A percentile compares a stretch with the other conserved stretches of the same genome.
phyloP scores from a whole-genome alignment of 805 yeast genomes.

The Barnettozyma sp. region DNA sequence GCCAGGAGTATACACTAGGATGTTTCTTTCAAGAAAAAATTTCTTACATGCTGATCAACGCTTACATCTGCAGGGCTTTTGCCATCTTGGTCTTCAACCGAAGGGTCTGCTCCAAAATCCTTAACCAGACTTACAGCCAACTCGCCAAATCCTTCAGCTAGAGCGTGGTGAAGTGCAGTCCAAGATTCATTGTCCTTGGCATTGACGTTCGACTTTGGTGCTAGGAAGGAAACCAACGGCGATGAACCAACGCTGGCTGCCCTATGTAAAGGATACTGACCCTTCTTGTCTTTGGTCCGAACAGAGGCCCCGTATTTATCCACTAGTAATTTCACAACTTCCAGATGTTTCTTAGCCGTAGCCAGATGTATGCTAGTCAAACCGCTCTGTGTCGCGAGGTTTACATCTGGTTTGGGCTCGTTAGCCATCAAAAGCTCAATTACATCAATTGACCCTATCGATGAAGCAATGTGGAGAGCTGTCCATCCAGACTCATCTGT shows the following conservation, averaged over 20 bases:
- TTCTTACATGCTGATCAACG: slow-evolving; percentile 41
- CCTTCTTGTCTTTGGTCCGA: slow-evolving; percentile 58
- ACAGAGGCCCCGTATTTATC: slow-evolving; percentile 46
- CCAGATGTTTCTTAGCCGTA: slow-evolving; percentile 56
- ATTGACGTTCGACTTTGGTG: slow-evolving; percentile 54
- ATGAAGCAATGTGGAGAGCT: slow-evolving; percentile 74
- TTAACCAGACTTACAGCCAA: slow-evolving; percentile 52
- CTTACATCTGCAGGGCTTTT: slow-evolving; percentile 48
- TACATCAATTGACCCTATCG: slow-evolving; percentile 58
- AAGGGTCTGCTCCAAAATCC: slow-evolving; percentile 59
- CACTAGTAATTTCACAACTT: slow-evolving; percentile 48
- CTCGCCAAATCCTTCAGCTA: slow-evolving; percentile 85
- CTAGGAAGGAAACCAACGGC: slow-evolving; percentile 48
- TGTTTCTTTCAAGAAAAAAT: slow-evolving; percentile 4
- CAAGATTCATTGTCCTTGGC: slow-evolving; percentile 66
- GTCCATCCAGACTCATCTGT: slow-evolving; percentile 83
- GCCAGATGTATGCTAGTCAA: slow-evolving; percentile 74
- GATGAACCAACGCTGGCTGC: slow-evolving; percentile 75
- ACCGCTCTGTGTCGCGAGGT: slow-evolving; percentile 58
- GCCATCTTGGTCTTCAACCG: slow-evolving; percentile 42
- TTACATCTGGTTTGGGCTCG: slow-evolving; percentile 51
- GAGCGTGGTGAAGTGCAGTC: slow-evolving; percentile 85
- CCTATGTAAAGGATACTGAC: slow-evolving; percentile 66
- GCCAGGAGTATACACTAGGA: not conserved
- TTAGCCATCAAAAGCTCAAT: slow-evolving; percentile 43